Percentiles rank a stretch among this genome's conserved stretches.
Evolutionary conservation across 2,329 filamentous ascomycete species (phyloP).

Genomic region (Lithohypha guttulata): DNA sequence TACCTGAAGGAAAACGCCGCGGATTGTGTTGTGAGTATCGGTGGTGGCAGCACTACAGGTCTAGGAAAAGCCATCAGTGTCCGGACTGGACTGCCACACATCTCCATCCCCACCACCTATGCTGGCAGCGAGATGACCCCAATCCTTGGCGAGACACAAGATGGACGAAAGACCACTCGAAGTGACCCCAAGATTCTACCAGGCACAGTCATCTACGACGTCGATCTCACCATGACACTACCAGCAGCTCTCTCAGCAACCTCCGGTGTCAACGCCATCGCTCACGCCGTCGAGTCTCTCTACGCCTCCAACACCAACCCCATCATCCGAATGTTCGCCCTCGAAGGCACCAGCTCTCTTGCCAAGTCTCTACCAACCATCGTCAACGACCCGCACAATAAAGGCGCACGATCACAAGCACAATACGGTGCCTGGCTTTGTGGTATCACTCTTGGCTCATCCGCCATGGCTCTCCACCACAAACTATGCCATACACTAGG

Average conservation of each 20-base stretch:
- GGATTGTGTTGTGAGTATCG: conserved; percentile 50
- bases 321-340: conserved; percentile 46
- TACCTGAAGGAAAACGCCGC: conserved; percentile 36
- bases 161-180: conserved; percentile 48
- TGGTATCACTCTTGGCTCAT: conserved; percentile 48
- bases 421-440: conserved; percentile 57
- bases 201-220: conserved; percentile 53
- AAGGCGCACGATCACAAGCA: conserved; percentile 40
- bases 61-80: conserved; percentile 49
- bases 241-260: conserved; percentile 43
- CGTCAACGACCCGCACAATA: conserved; percentile 34
- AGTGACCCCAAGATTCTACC: conserved; percentile 51
- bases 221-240: conserved; percentile 50
- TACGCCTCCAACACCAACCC: conserved; percentile 54
- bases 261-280: conserved; percentile 56
- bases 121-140: conserved; percentile 55
- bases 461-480: conserved; percentile 55
- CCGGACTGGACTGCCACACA: conserved; percentile 44
- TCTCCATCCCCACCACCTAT: conserved; percentile 53
- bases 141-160: conserved; percentile 51
- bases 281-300: conserved; percentile 54
- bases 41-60: conserved; percentile 52
- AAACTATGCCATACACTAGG: conserved; percentile 57
- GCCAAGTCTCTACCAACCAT: conserved; percentile 45
- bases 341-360: conserved; percentile 47